Evolutionary conservation across 495 filamentous ascomycete species (phyloP).

Genomic region (Hypoxylon crocopeplum): DNA sequence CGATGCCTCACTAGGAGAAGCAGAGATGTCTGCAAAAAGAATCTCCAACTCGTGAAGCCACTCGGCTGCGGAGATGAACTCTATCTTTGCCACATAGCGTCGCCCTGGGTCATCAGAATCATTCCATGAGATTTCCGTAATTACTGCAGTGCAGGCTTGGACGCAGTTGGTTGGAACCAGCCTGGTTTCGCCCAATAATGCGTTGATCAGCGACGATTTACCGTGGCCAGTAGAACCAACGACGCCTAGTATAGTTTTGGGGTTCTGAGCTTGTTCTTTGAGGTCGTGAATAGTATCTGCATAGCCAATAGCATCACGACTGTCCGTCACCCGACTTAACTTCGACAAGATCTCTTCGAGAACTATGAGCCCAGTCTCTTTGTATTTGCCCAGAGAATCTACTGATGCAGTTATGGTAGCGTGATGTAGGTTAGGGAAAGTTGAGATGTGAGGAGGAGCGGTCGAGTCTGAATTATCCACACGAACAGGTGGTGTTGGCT

Average conservation of each 20-base stretch:
- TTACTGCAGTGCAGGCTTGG: constrained; percentile 65
- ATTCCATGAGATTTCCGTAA: constrained; percentile 66
- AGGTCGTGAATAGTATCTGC: constrained; percentile 45
- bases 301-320: constrained; percentile 35
- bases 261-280: background rate
- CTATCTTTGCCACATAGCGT: constrained; percentile 60
- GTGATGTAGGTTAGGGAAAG: background rate
- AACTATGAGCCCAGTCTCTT: background rate
- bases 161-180: constrained; percentile 25
- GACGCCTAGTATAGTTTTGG: constrained; percentile 53
- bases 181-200: constrained; percentile 51
- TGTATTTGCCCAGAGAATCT: background rate
- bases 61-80: constrained; percentile 57
- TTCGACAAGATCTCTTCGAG: constrained; percentile 28
- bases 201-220: constrained; percentile 62
- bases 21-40: constrained; percentile 55
- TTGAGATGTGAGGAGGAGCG: background rate
- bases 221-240: constrained; percentile 59
- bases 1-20: constrained; percentile 39
- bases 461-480: background rate
- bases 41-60: constrained; percentile 58
- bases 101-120: constrained; percentile 38
- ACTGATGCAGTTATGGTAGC: background rate
- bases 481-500: background rate
- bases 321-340: background rate